Evolutionary conservation across 176 grass and related monocot genomes (phyloP), one percentile per base, ranked within the genome.

Genomic region (Lolium perenne): DNA sequence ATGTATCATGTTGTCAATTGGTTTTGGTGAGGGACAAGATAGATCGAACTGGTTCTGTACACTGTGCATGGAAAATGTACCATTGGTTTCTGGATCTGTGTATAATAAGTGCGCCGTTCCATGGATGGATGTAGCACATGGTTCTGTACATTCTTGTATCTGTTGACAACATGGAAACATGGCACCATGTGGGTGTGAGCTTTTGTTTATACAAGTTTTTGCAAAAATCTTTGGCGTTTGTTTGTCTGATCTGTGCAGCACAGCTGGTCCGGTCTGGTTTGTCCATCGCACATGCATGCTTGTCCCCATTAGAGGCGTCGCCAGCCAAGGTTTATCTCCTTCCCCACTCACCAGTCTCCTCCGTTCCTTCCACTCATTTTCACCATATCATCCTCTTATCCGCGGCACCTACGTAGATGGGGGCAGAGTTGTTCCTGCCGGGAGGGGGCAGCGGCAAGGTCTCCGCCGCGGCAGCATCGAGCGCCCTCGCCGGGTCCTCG

Each of bases 131-230:
- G 35, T 8, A 20, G 59, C 68, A 23, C 8, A 51, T 60, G 80
- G n/a, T 71, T 87, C 38, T 88, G 81, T 89, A 80, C 38, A 75
- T 68, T 79, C 22, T 20, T 89, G 65, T 79, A 79, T 79, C 32
- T 72, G 22, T 74, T 40, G 18, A 6, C 41, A 74, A 60, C 47
- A 79, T 15, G 18, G 8, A 51, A 74, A 60, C 47, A 79, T 15
- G 46, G 49, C 32, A 62, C 26, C 25, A 38, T 50, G 7, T 84
- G 17, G 87, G 80, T 69, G 1, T 77, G 35, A 91, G 74, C 57
- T 1, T 65, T 74, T 72, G 2, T 5, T 21, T 7, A 13, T 0
- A 20, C 65, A 53, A 70, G 60, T 22, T 22, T 35, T 50, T 54
- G 11, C 29, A 38, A 53, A 11, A 22, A 48, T 51, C 15, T n/a